A percentile compares a stretch with the other conserved stretches of the same genome.
Evolutionary conservation across 768 basidiomycete genomes (phyloP).

Genomic region (Lactarius quietus): DNA sequence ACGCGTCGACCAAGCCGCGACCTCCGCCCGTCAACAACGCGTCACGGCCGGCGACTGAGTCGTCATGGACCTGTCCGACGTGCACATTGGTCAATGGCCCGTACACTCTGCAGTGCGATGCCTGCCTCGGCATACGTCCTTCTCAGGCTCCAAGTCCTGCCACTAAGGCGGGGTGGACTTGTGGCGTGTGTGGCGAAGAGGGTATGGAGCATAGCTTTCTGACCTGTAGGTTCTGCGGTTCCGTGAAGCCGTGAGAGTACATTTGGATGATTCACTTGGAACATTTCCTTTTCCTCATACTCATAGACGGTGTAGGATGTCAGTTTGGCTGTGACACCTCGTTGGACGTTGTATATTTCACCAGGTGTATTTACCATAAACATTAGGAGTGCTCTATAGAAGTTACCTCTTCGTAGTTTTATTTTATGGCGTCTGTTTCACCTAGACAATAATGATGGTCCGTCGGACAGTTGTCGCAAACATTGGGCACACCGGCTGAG

Average conservation of each 20-base stretch:
- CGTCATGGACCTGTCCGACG: constrained; percentile 48
- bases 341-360: background rate
- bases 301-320: background rate
- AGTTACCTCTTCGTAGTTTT: background rate
- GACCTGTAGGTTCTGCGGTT: constrained; percentile 73
- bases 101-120: constrained; percentile 50
- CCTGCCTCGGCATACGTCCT: constrained; percentile 44
- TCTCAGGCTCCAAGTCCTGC: background rate
- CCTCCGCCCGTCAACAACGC: constrained; percentile 20
- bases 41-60: constrained; percentile 1
- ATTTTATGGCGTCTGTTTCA: background rate
- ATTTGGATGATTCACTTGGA: constrained; percentile 12
- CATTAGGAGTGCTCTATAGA: background rate
- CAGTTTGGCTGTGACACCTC: background rate
- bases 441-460: background rate
- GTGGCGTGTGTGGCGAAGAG: constrained; percentile 57
- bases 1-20: constrained; percentile 7
- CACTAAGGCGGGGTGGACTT: constrained; percentile 48
- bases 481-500: no score
- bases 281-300: background rate
- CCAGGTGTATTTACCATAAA: background rate
- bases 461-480: background rate
- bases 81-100: constrained; percentile 65
- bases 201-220: constrained; percentile 64
- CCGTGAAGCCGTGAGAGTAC: constrained; percentile 48